phyloP scores from a whole-genome alignment of 2,329 filamentous ascomycete species.

The Sclerotinia spermophila region DNA sequence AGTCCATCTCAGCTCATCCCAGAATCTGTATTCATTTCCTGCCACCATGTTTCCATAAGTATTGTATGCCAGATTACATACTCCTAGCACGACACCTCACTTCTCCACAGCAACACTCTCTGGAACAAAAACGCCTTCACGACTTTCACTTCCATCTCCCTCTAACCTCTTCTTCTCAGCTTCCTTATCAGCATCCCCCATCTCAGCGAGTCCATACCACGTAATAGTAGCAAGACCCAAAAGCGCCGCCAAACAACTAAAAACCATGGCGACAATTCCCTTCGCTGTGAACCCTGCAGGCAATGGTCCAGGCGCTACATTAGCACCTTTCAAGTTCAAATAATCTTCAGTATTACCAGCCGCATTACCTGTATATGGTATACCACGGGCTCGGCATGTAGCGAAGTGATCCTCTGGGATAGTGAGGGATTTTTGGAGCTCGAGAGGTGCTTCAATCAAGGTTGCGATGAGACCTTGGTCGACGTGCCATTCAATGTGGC shows the following conservation, averaged over 20 bases:
- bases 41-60: fast-evolving
- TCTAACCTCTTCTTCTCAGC: constrained; percentile 26
- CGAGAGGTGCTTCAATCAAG: constrained; percentile 43
- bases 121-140: neutral
- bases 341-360: constrained; percentile 65
- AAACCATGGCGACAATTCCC: constrained; percentile 35
- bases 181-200: constrained; percentile 32
- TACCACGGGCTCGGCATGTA: constrained; percentile 51
- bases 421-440: constrained; percentile 40
- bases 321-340: constrained; percentile 57
- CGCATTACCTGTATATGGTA: constrained; percentile 64
- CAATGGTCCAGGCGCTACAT: constrained; percentile 27
- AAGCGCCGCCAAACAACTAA: constrained; percentile 34
- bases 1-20: neutral
- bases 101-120: neutral
- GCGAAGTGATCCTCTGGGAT: constrained; percentile 59
- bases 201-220: constrained; percentile 36
- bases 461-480: constrained; percentile 62
- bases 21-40: neutral
- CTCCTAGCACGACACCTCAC: neutral
- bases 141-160: neutral
- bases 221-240: constrained; percentile 33
- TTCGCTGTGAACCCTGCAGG: constrained; percentile 34
- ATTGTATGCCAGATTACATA: neutral
- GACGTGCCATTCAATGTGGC: constrained; percentile 78